Base-by-base conservation (phyloP, 2,329 filamentous ascomycete species). In the Emergomyces pasteurianus region DNA sequence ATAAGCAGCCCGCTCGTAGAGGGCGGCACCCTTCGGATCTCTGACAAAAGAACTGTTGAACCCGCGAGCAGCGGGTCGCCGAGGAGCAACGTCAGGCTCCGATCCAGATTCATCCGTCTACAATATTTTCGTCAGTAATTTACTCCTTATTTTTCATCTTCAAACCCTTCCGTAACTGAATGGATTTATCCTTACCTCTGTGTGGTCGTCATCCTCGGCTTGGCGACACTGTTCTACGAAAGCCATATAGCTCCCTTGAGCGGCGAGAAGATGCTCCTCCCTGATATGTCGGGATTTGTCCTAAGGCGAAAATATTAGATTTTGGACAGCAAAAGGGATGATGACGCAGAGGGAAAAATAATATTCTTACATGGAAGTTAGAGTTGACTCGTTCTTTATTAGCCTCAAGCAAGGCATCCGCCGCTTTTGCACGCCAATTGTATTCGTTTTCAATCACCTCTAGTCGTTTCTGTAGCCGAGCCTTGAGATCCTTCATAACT, bases 131-230 rank as follows among this genome's bases (percentile, higher is more conserved):
- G 18, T 43, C 31, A 60, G 21, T 53, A n/a, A 21, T 26, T n/a
- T n/a, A n/a, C n/a, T 64, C 65, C 38, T 52, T 23, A 7, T 23
- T 21, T 42, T 28, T 23, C 34, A 46, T 36, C 36, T 23, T 58
- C 3, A 28, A 38, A 26, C 46, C 47, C 18, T 26, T 42, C 23
- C 26, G 40, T 56, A 59, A 63, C 58, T 38, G 36, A 43, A 8
- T 18, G 5, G 1, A 36, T 18, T 12, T 3, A 31, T n/a, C 8
- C 26, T 50, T 67, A 73, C 73, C 65, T 72, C 73, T 31, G 75
- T 77, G 58, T 75, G 72, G 55, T 75, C 74, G 54, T 76, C 75
- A 62, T 77, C 75, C 59, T 73, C 72, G 18, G 71, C 73, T 47
- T 71, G 72, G 38, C 70, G 71, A 54, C 71, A 68, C n/a, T 73